Evolutionary conservation across 352 stramenopile genomes (phyloP), one percentile per base, ranked within the genome.

Genomic region (Globisporangium solare): DNA sequence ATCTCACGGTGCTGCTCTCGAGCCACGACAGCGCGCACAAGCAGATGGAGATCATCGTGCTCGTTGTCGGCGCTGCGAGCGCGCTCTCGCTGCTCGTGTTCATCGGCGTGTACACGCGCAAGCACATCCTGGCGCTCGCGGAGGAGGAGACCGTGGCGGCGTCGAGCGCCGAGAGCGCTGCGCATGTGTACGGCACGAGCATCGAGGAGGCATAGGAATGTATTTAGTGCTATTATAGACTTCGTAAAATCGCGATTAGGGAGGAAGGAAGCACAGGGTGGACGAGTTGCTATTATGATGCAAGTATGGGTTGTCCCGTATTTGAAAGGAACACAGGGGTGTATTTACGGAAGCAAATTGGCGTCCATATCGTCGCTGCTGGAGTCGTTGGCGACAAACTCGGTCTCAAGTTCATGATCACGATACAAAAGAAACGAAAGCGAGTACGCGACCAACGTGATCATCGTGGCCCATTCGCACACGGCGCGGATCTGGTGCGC

Each of bases 71-170:
- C 6, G 70, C 71, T 3, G 54, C 46, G 0, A 89, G 79, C 12
- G 79, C 79, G 1, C 56, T 92, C 21, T 51, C 79, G 24, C 54
- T 92, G 63, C 70, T 92, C 7, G 65, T 68, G 22, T 66, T 92
- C 24, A 71, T 89, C 35, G 82, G 82, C 1, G 68, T 74, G 14
- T 88, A 88, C 57, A 89, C 82, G 32, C 73, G 82, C 21, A 84
- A 86, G 54, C 79, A 92, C 58, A 71, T 92, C 32, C 55, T 89
- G 47, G 61, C 51, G 24, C 57, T 92, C 13, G 75, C 79, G 2
- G 62, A 88, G 42, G 60, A 86, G 51, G 76, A 86, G 60, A 68
- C 37, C 14, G 54, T 27, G 6, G 42, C 24, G 4, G 54, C 27
- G 4, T 35, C 27, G 27, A 35, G 27, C 5, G 27, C 27, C 27